phyloP scores from a whole-genome alignment of 352 stramenopile species.

The Aphanomyces invadans region DNA sequence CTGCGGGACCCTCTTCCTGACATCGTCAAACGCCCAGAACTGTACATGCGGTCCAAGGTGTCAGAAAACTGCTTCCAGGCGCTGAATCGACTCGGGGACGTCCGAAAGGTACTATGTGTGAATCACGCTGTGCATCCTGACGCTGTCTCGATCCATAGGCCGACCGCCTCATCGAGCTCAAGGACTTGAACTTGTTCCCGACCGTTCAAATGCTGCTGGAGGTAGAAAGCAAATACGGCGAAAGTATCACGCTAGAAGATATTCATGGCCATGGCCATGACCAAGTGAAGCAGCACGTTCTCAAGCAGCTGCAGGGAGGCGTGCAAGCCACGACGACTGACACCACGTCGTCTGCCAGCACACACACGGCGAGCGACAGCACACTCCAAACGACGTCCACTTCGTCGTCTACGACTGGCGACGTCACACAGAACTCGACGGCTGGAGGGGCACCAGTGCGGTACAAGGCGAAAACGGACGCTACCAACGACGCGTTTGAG shows the following conservation, averaged over 20 bases:
- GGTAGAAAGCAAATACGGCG: conserved; percentile 88
- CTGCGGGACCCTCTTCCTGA: conserved; percentile 67
- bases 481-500: conserved; percentile 62
- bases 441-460: not conserved
- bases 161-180: conserved; percentile 43
- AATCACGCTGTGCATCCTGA: too few species aligned
- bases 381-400: conserved; percentile 21
- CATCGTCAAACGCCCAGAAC: conserved; percentile 65
- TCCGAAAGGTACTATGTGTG: conserved; percentile 35
- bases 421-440: too few species aligned
- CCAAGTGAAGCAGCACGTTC: conserved; percentile 13
- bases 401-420: not conserved
- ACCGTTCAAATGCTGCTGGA: conserved; percentile 66
- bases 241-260: conserved; percentile 84
- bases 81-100: conserved; percentile 52
- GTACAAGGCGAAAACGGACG: conserved; percentile 68
- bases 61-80: conserved; percentile 71
- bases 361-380: not conserved
- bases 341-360: not conserved
- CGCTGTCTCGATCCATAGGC: too few species aligned
- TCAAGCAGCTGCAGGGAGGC: conserved; percentile 1
- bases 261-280: conserved; percentile 48
- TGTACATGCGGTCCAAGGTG: conserved; percentile 87
- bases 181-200: conserved; percentile 68
- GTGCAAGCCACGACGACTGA: not conserved